Conservation (phyloP, 208 protist species). For the Endotrypanum monterogeii region DNA sequence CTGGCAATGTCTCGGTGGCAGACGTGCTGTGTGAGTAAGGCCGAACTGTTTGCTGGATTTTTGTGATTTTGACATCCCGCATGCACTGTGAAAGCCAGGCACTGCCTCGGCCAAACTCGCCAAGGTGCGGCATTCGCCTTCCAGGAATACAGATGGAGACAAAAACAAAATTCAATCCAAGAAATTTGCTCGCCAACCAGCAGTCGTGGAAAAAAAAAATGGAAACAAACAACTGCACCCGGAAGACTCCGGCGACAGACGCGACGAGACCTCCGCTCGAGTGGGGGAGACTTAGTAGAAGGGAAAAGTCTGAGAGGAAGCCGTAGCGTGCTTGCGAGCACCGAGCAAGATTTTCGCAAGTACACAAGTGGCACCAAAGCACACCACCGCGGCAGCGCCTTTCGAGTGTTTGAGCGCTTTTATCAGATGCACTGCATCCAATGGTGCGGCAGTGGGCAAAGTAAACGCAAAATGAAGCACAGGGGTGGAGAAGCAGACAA, state of each 20-base stretch:
- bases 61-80: constrained; percentile 25
- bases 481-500: not conserved
- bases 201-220: not conserved
- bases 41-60: constrained; percentile 26
- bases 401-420: not conserved
- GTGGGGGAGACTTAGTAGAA: not conserved
- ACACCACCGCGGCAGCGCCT: not conserved
- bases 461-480: not conserved
- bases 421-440: not conserved
- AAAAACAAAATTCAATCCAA: not conserved
- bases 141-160: not conserved
- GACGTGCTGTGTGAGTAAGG: constrained; percentile 7
- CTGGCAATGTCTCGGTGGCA: constrained; percentile 17
- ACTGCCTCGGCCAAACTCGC: constrained; percentile 12
- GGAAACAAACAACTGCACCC: not conserved
- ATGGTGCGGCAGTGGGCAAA: not conserved
- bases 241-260: not conserved
- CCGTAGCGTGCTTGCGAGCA: not conserved
- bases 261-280: not conserved
- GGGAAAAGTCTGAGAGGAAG: not conserved
- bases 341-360: not conserved
- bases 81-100: constrained; percentile 32
- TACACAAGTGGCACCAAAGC: not conserved
- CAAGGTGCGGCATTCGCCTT: constrained; percentile 5
- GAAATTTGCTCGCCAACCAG: not conserved